Evolutionary conservation across 768 basidiomycete genomes (phyloP), one percentile per base, ranked within the genome.

Genomic region (Sistotremastrum suecicum): DNA sequence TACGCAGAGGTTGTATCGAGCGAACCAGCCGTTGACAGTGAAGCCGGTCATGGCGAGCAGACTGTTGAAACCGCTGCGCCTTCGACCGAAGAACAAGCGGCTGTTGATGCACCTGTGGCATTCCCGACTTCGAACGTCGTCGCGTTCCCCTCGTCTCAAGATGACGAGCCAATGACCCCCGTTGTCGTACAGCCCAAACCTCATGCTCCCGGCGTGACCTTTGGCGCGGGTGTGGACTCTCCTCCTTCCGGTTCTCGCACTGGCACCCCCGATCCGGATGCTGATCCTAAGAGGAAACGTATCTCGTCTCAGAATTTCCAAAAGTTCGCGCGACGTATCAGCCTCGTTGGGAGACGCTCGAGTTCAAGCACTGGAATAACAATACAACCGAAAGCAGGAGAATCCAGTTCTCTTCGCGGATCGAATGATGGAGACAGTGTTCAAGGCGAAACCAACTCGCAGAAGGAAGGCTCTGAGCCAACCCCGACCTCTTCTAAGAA

Each of bases 281-380:
- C 72, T n/a, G 84, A 84, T 54, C 75, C 75, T 34, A 86, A 85
- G 66, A 70, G 84, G 50, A 84, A 81, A 57, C 74, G 83, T 12
- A 85, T 83, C 48, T 79, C 83, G 6, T 82, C 83, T 30, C 86
- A 90, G 58, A 88, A 88, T 55, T 84, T 90, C 68, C 83, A 86
- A 58, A 73, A 83, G 11, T 57, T 89, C 35, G 86, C 84, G 10
- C 68, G 83, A 49, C 69, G 76, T 50, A 79, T 89, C 46, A 86
- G 84, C 7, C 60, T 83, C 39, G 72, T 67, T 31, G 72, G 78
- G 0, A 70, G 73, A 40, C 72, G 78, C 30, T 72, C 74, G 50
- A 73, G 71, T 35, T 72, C 69, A 28, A 63, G 68, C 7, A 66
- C 72, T 11, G 71, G 69, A 5, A 70, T 75, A 30, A 64, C 60